A percentile compares a stretch with the other conserved stretches of the same genome.
Evolutionary conservation across 805 yeast species (phyloP).

Genomic region (Metschnikowia kunwiensis): DNA sequence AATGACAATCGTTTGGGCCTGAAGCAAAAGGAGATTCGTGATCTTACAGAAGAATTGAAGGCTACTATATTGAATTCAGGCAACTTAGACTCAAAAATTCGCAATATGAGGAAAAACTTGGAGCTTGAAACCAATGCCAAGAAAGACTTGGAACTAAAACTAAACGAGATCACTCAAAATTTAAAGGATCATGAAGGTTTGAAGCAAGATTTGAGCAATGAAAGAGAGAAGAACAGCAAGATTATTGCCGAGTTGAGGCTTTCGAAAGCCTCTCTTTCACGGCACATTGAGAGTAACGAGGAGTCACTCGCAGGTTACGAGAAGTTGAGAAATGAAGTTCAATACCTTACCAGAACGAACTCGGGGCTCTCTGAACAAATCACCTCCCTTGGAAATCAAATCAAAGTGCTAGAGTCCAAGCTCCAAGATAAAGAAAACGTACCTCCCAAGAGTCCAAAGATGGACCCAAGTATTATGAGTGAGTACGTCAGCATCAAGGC

Average conservation of each 20-base stretch:
- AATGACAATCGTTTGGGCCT: conserved; percentile 21
- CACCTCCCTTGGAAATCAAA: conserved; percentile 22
- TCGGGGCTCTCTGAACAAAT: conserved; percentile 29
- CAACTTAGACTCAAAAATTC: conserved; percentile 5
- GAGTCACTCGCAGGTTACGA: conserved; percentile 10
- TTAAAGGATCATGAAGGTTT: neutral
- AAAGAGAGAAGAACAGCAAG: conserved; percentile 1
- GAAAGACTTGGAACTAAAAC: conserved; percentile 1
- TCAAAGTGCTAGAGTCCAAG: conserved; percentile 22
- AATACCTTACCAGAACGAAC: conserved; percentile 21
- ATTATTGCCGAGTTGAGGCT: conserved; percentile 2
- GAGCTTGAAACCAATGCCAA: neutral
- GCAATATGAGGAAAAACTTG: neutral
- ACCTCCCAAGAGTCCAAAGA: conserved; percentile 22
- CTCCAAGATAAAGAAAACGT: conserved; percentile 36
- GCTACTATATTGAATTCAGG: conserved; percentile 1
- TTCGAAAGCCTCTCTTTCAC: conserved; percentile 7
- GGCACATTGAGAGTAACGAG: conserved; percentile 9
- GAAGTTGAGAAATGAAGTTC: conserved; percentile 25
- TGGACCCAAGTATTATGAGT: conserved; percentile 32
- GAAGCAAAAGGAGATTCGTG: conserved; percentile 2
- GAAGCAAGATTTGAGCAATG: conserved; percentile 3
- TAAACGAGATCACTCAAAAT: neutral
- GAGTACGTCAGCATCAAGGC: conserved; percentile 50
- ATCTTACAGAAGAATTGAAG: neutral